phyloP scores from a whole-genome alignment of 257 asterid species.

The Jasminum sambac region DNA sequence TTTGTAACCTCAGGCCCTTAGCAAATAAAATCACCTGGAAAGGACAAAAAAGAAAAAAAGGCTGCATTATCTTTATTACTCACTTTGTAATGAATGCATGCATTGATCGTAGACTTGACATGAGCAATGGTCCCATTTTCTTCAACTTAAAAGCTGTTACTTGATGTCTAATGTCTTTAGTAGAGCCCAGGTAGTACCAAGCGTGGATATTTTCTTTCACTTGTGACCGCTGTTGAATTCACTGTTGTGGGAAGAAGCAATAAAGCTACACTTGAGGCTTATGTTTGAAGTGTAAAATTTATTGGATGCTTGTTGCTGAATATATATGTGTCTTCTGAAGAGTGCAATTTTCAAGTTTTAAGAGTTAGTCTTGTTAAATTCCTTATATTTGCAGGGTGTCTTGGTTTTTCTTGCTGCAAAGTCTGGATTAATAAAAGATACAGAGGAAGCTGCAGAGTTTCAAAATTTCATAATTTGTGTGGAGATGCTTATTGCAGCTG shows the following conservation, averaged over 20 bases:
- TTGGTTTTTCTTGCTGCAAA: slow-evolving; percentile 95
- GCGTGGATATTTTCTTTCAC: slow-evolving; percentile 9
- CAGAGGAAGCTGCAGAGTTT: slow-evolving; percentile 90
- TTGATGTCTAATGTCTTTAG: slow-evolving; percentile 3
- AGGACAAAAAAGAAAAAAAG: background rate
- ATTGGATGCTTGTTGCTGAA: slow-evolving; percentile 3
- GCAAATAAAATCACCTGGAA: slow-evolving; percentile 7
- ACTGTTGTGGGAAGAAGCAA: slow-evolving; percentile 14
- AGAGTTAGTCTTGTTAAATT: slow-evolving; percentile 15
- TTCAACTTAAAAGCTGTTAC: background rate
- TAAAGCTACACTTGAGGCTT: background rate
- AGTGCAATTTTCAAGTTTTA: slow-evolving; percentile 13
- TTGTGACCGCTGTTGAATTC: background rate
- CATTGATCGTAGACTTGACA: background rate
- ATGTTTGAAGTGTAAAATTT: slow-evolving; percentile 7
- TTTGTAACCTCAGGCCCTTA: background rate
- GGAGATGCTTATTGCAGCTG: slow-evolving; percentile 96
- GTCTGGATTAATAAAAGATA: slow-evolving; percentile 62
- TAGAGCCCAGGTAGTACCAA: background rate
- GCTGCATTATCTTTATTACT: background rate
- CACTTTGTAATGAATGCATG: background rate
- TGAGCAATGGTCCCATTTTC: background rate
- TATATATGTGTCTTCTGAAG: slow-evolving; percentile 6
- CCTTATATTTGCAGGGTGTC: slow-evolving; percentile 62
- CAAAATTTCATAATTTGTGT: slow-evolving; percentile 86